A percentile compares a stretch with the other conserved stretches of the same genome.
phyloP scores from a whole-genome alignment of 2,329 filamentous ascomycete species.

The Scedosporium minutisporum region DNA sequence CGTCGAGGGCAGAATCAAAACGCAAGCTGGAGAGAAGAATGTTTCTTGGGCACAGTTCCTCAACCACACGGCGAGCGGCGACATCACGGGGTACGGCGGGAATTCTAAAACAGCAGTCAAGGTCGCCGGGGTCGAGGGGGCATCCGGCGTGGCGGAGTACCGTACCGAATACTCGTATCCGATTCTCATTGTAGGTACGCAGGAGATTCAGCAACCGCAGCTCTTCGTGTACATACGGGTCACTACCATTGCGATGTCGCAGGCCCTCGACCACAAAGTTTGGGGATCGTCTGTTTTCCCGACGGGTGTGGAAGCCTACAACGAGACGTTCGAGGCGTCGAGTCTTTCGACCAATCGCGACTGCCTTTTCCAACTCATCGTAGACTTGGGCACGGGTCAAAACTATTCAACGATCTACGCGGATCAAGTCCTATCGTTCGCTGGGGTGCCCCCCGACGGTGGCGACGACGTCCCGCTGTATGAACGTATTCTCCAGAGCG shows the following conservation, averaged over 20 bases:
- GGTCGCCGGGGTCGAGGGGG: conserved; percentile 34
- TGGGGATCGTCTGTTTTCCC: conserved; percentile 38
- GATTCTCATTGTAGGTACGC: conserved; percentile 33
- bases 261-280: conserved; percentile 29
- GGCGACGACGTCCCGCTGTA: conserved; percentile 37
- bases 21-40: conserved; percentile 11
- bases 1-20: conserved; percentile 34
- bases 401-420: conserved; percentile 44
- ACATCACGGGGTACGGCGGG: conserved; percentile 25
- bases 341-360: conserved; percentile 42
- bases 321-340: conserved; percentile 15
- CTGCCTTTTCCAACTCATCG: conserved; percentile 37
- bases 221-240: not conserved
- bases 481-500: conserved; percentile 42
- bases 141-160: conserved; percentile 31
- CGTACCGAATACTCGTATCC: conserved; percentile 53
- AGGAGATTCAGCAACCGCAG: not conserved
- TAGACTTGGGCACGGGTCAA: conserved; percentile 33
- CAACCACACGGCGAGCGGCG: conserved; percentile 41
- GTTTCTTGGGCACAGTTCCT: conserved; percentile 51
- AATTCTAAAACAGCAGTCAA: conserved; percentile 31
- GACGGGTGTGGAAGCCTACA: conserved; percentile 47
- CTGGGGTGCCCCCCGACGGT: conserved; percentile 20
- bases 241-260: conserved; percentile 15
- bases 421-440: conserved; percentile 46